These are phyloP conservation scores for Erythrobasidium hasegawianum DNA, from an alignment of 1,284 basidiomycete genomes.

Conservation along the genomic window DNA sequence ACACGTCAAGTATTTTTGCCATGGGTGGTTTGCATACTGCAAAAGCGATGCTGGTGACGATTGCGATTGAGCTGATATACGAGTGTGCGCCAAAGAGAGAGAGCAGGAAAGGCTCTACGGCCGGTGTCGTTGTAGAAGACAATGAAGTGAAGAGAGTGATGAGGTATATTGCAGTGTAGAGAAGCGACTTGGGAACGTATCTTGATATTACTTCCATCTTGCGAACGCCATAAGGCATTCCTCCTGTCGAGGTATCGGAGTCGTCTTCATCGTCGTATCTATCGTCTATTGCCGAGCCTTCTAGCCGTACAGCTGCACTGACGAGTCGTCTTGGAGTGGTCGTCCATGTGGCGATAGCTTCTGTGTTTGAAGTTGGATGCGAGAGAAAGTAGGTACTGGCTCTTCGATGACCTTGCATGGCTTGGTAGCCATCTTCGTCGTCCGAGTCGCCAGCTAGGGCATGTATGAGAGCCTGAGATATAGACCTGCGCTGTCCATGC, in stretches of 20 bases:
- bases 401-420: constrained; percentile 4
- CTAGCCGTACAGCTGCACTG: constrained; percentile 5
- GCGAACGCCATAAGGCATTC: constrained; percentile 21
- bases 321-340: neutral
- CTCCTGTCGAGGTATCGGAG: neutral
- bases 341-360: constrained; percentile 25
- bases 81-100: constrained; percentile 44
- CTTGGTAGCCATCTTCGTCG: constrained; percentile 3
- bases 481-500: neutral
- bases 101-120: constrained; percentile 47
- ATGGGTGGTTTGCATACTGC: constrained; percentile 46
- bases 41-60: constrained; percentile 44
- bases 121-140: constrained; percentile 44
- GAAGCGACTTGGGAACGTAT: constrained; percentile 1
- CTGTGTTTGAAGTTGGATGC: constrained; percentile 15
- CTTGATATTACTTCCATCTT: constrained; percentile 28
- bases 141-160: constrained; percentile 39
- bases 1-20: constrained; percentile 47
- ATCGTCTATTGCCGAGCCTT: constrained; percentile 1
- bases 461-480: neutral
- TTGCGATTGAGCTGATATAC: constrained; percentile 42
- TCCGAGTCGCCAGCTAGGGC: neutral
- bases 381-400: constrained; percentile 22
- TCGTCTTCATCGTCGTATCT: neutral
- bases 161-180: constrained; percentile 19